phyloP scores from a whole-genome alignment of 148 eudicot species.

The Fagopyrum homotropicum region DNA sequence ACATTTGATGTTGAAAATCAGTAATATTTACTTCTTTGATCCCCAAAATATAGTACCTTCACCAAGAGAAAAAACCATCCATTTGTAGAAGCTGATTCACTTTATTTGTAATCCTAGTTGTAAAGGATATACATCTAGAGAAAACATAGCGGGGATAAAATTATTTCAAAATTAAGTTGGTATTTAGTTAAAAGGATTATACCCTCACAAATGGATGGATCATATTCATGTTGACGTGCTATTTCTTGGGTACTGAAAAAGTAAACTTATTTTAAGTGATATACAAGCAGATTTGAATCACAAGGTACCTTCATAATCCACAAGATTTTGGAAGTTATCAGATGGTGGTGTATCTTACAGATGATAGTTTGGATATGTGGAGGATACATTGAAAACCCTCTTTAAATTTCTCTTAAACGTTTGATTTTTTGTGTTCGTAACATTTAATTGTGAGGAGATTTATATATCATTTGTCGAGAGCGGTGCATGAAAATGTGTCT shows the following conservation, averaged over 20 bases:
- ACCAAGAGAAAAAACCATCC: not conserved
- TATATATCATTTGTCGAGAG: not conserved
- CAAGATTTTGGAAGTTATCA: not conserved
- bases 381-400: not conserved
- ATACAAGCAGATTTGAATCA: not conserved
- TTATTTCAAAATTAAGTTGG: not conserved
- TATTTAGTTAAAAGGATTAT: not conserved
- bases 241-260: not conserved
- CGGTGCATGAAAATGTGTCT: not conserved
- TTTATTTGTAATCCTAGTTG: not conserved
- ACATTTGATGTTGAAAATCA: not conserved
- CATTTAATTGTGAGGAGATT: not conserved
- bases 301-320: not conserved
- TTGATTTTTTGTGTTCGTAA: not conserved
- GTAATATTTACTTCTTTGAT: not conserved
- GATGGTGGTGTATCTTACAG: not conserved
- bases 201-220: not conserved
- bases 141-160: not conserved
- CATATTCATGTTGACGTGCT: not conserved
- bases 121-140: not conserved
- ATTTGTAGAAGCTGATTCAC: not conserved
- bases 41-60: not conserved
- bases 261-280: not conserved
- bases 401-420: not conserved
- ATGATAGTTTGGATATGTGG: not conserved